Percentiles rank a stretch among this genome's conserved stretches.
These are phyloP conservation scores for Diversispora epigaea DNA, from an alignment of 192 early-diverging fungal genomes.

Conservation along the genomic window DNA sequence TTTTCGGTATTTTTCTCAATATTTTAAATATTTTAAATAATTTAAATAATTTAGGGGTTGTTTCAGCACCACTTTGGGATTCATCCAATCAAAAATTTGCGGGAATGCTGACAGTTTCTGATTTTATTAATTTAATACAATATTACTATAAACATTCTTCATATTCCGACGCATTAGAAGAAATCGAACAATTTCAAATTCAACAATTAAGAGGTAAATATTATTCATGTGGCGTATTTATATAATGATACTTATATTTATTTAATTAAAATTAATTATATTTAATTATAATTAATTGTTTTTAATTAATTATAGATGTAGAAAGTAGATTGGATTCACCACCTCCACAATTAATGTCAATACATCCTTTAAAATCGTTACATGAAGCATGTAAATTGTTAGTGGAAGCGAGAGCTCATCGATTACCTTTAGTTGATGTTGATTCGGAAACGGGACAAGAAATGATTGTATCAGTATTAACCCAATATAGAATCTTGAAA, in stretches of 20 bases:
- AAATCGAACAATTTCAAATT: conserved; percentile 82
- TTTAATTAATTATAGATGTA: conserved; percentile 49
- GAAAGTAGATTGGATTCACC: conserved; percentile 59
- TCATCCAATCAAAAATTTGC: conserved; percentile 75
- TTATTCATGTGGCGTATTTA: not conserved
- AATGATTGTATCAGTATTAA: conserved; percentile 89
- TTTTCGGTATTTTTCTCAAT: too few species aligned
- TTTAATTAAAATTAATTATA: conserved; percentile 26
- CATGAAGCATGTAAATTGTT: conserved; percentile 83
- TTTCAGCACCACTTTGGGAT: conserved; percentile 92
- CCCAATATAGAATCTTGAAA: conserved; percentile 83
- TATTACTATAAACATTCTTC: conserved; percentile 86
- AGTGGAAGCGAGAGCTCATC: conserved; percentile 79
- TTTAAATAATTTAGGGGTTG: conserved; percentile 65
- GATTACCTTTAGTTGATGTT: conserved; percentile 85
- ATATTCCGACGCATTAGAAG: conserved; percentile 77
- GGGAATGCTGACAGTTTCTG: conserved; percentile 95
- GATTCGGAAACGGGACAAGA: conserved; percentile 72
- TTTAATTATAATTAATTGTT: not conserved
- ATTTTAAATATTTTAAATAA: not conserved
- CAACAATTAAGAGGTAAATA: conserved; percentile 59
- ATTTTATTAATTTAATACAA: conserved; percentile 92
- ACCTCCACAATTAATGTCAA: conserved; percentile 65
- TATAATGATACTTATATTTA: too few species aligned
- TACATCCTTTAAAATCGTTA: conserved; percentile 83